Conservation (phyloP, 2,329 filamentous ascomycete genomes). For the Verticillium zaregamsianum region DNA sequence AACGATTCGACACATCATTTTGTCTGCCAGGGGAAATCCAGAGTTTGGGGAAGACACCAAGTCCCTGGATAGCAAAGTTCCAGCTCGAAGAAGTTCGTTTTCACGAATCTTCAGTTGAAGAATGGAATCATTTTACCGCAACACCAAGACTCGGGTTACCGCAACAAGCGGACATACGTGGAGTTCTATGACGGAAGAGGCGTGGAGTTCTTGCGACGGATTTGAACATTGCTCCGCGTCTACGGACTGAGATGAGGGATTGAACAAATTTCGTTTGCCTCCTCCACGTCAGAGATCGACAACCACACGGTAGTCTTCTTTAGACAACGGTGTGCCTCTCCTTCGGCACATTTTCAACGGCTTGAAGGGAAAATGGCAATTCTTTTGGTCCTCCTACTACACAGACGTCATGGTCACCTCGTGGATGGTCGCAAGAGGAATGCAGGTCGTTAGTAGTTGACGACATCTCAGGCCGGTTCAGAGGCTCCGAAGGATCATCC, state of each 20-base stretch:
- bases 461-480: background rate
- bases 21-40: background rate
- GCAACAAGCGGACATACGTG: background rate
- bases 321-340: background rate
- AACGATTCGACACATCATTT: background rate
- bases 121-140: too few relatives aligned
- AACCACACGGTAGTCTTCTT: background rate
- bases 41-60: background rate
- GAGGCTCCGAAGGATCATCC: background rate
- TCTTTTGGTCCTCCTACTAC: background rate
- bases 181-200: background rate
- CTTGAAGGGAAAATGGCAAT: background rate
- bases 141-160: background rate
- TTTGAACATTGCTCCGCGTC: background rate
- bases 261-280: too few relatives aligned
- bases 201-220: background rate
- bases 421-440: background rate
- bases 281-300: background rate
- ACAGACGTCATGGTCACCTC: background rate
- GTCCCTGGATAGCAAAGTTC: too few relatives aligned
- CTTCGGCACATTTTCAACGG: background rate
- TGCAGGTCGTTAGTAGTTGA: background rate
- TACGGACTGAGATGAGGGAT: background rate
- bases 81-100: too few relatives aligned
- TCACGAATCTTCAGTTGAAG: too few relatives aligned